phyloP scores from a whole-genome alignment of 2,329 filamentous ascomycete species.

The Ceratocystis lukuohia region DNA sequence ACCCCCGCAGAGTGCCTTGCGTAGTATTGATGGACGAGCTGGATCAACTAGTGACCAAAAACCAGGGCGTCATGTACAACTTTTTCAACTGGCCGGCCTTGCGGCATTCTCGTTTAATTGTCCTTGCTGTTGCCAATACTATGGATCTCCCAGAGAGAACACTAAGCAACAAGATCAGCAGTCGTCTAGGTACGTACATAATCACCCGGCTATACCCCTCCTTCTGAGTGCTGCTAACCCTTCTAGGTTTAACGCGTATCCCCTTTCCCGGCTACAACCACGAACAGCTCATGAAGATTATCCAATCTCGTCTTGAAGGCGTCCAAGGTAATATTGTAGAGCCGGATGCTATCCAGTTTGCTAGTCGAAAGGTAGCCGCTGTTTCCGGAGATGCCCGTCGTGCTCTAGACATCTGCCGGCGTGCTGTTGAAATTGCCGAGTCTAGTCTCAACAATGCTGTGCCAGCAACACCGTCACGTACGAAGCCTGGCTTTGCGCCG shows the following conservation, averaged over 20 bases:
- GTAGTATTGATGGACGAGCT: slow-evolving; percentile 98
- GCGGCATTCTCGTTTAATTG: slow-evolving; percentile 81
- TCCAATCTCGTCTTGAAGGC: slow-evolving; percentile 80
- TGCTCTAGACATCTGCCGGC: slow-evolving; percentile 85
- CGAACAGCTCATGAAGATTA: slow-evolving; percentile 93
- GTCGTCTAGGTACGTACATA: slow-evolving; percentile 48
- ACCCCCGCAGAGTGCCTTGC: slow-evolving; percentile 79
- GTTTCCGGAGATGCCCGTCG: slow-evolving; percentile 88
- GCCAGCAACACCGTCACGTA: slow-evolving; percentile 23
- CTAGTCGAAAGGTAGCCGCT: slow-evolving; percentile 88
- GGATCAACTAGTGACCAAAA: slow-evolving; percentile 93
- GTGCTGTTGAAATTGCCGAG: slow-evolving; percentile 90
- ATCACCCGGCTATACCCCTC: not conserved
- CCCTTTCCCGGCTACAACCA: slow-evolving; percentile 97
- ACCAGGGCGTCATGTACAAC: slow-evolving; percentile 99
- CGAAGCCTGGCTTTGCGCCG: slow-evolving; percentile 31
- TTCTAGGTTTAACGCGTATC: slow-evolving; percentile 64
- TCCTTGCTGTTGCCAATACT: slow-evolving; percentile 93
- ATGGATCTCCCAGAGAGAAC: slow-evolving; percentile 97
- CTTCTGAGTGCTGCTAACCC: not conserved
- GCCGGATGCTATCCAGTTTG: slow-evolving; percentile 87
- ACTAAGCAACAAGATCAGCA: slow-evolving; percentile 96
- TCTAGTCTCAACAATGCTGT: slow-evolving; percentile 23
- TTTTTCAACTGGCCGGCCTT: slow-evolving; percentile 99
- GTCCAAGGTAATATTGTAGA: slow-evolving; percentile 85